Conservation (phyloP, 2,329 filamentous ascomycete genomes). For the Venturia oleaginea region DNA sequence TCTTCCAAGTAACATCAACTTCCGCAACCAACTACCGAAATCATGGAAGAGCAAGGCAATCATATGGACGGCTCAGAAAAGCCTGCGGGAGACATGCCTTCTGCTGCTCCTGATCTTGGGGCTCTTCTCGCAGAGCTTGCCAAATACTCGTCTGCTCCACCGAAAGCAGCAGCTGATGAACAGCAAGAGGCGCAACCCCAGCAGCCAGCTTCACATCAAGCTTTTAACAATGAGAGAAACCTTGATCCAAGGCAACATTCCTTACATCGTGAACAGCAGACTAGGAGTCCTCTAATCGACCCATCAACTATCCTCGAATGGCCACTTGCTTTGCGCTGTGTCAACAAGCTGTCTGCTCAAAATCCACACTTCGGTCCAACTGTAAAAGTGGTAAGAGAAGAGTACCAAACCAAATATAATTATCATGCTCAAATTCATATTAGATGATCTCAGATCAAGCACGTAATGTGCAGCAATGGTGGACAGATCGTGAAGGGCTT, state of each 20-base stretch:
- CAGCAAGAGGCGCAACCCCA: neutral
- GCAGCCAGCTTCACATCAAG: neutral
- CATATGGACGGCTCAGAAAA: neutral
- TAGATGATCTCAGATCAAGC: constrained; percentile 55
- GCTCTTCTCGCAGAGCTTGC: constrained; percentile 10
- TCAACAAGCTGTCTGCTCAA: constrained; percentile 33
- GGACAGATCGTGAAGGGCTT: constrained; percentile 42
- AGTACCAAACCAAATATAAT: constrained; percentile 31
- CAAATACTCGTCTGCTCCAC: constrained; percentile 8
- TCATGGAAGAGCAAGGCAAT: constrained; percentile 7
- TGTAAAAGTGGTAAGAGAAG: constrained; percentile 14
- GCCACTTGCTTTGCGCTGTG: constrained; percentile 34
- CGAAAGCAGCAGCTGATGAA: neutral
- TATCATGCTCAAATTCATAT: neutral
- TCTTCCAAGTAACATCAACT: neutral
- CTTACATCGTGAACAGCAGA: neutral
- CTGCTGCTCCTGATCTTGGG: neutral
- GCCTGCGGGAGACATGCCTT: neutral
- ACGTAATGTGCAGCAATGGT: constrained; percentile 54
- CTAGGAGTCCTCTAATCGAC: constrained; percentile 25
- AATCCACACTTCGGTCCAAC: constrained; percentile 31
- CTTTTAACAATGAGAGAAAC: neutral
- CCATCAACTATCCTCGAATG: constrained; percentile 40
- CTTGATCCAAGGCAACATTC: neutral
- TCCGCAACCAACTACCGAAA: neutral